phyloP scores from a whole-genome alignment of 2,329 filamentous ascomycete species.

The Colletotrichum plurivorum region DNA sequence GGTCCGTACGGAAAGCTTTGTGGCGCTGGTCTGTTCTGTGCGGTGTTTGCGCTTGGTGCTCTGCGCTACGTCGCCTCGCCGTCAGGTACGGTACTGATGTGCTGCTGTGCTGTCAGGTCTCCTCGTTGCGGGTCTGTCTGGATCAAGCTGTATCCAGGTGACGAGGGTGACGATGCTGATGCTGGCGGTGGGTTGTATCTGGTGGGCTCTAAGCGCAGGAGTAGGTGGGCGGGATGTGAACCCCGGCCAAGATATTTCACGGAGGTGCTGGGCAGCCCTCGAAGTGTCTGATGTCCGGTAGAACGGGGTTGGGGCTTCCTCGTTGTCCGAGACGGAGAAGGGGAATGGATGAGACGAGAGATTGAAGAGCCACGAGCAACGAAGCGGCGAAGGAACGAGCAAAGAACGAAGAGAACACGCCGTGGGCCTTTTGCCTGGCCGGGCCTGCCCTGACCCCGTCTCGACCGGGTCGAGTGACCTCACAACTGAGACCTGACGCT shows the following conservation, averaged over 20 bases:
- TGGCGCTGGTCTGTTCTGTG: constrained; percentile 1
- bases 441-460: constrained; percentile 1
- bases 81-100: neutral
- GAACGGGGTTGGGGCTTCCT: constrained; percentile 9
- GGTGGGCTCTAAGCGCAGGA: neutral
- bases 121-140: constrained; percentile 21
- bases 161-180: neutral
- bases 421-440: no score
- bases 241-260: constrained; percentile 25
- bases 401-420: no score
- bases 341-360: neutral
- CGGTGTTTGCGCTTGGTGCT: neutral
- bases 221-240: constrained; percentile 14
- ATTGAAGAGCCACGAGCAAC: neutral
- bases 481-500: constrained; percentile 31
- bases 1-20: neutral
- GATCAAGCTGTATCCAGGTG: neutral
- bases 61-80: neutral
- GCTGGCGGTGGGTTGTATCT: neutral
- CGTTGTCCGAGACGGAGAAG: neutral
- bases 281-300: constrained; percentile 14
- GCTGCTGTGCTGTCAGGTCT: constrained; percentile 24
- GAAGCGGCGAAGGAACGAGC: no score
- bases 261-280: constrained; percentile 10
- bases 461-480: constrained; percentile 21